Evolutionary conservation across 441 rosid genomes (phyloP).

Genomic region (Raphanus hybrid): DNA sequence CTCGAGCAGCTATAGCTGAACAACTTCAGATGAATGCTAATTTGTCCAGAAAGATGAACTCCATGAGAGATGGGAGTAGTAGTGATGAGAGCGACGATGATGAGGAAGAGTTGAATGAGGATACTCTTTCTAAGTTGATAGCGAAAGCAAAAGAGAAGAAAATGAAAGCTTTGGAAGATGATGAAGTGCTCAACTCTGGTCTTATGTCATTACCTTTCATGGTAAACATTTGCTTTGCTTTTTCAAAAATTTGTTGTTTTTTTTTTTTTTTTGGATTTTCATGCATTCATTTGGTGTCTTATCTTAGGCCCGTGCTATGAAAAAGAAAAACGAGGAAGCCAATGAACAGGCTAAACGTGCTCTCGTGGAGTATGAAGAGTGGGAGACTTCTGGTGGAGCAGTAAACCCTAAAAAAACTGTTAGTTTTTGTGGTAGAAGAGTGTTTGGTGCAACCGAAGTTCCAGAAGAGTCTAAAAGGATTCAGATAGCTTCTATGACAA

Average conservation of each 20-base stretch:
- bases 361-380: constrained; percentile 46
- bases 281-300: background rate
- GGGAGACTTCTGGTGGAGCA: constrained; percentile 55
- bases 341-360: constrained; percentile 47
- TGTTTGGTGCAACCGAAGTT: constrained; percentile 66
- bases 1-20: constrained; percentile 79
- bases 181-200: constrained; percentile 71
- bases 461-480: constrained; percentile 46
- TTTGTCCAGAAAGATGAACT: constrained; percentile 87
- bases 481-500: constrained; percentile 52
- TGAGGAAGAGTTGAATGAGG: constrained; percentile 57
- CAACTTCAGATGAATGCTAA: constrained; percentile 74
- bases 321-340: constrained; percentile 71
- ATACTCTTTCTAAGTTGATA: constrained; percentile 56
- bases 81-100: constrained; percentile 80
- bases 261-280: constrained; percentile 22
- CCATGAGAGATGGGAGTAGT: constrained; percentile 67
- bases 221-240: constrained; percentile 51
- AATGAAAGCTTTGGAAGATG: constrained; percentile 63
- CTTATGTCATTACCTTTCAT: constrained; percentile 88
- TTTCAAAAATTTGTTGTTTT: constrained; percentile 14
- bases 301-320: constrained; percentile 75
- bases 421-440: constrained; percentile 68
- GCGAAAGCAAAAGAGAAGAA: constrained; percentile 79
- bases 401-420: constrained; percentile 41